phyloP scores from a whole-genome alignment of 495 filamentous ascomycete genomes.

The Elaphomyces granulatus region DNA sequence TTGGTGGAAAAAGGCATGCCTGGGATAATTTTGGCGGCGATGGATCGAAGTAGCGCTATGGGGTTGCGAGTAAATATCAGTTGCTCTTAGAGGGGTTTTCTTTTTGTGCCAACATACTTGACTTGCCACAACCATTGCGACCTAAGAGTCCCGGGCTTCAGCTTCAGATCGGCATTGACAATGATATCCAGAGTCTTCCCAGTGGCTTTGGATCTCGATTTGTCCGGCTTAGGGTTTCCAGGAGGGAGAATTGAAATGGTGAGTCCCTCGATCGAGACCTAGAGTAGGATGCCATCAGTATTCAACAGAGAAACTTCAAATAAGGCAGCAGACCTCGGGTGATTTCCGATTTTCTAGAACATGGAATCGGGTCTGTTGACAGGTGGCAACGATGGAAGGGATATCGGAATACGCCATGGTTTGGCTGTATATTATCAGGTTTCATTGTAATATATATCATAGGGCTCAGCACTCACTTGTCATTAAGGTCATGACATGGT shows the following conservation, averaged over 20 bases:
- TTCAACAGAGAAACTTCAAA: neutral
- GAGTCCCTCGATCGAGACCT: constrained; percentile 57
- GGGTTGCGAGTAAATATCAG: no score
- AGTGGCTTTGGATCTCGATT: constrained; percentile 37
- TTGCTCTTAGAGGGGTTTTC: no score
- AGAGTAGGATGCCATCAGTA: no score
- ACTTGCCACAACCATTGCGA: constrained; percentile 69
- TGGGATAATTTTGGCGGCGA: constrained; percentile 65
- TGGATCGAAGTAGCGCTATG: constrained; percentile 53
- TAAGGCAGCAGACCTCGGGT: constrained; percentile 18
- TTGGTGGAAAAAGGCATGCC: constrained; percentile 55
- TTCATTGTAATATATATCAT: no score
- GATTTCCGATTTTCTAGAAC: constrained; percentile 27
- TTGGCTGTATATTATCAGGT: no score
- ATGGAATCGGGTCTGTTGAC: constrained; percentile 35
- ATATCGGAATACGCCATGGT: constrained; percentile 4
- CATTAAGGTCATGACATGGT: constrained; percentile 1
- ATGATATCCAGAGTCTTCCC: constrained; percentile 59
- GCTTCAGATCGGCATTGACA: constrained; percentile 46
- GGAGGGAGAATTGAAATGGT: constrained; percentile 44
- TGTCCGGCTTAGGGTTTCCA: constrained; percentile 30
- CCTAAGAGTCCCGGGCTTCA: constrained; percentile 62
- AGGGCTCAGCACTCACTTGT: no score
- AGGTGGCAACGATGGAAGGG: constrained; percentile 29
- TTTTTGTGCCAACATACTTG: constrained; percentile 46